Evolutionary conservation across 768 basidiomycete species (phyloP).

Genomic region (Lyophyllum semitale): DNA sequence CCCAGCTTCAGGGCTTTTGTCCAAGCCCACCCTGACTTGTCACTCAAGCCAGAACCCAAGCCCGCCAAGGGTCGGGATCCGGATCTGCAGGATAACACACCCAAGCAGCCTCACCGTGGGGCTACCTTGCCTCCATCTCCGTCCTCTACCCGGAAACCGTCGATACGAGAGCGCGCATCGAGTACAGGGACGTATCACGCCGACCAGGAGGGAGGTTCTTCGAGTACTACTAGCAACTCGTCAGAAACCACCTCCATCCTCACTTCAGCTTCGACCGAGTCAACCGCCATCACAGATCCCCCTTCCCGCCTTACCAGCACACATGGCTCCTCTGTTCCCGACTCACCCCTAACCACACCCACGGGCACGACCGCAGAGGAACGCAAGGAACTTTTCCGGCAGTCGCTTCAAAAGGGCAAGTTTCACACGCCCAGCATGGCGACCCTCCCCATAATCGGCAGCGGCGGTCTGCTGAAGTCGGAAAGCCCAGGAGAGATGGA

Average conservation of each 20-base stretch:
- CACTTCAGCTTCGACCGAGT: conserved; percentile 44
- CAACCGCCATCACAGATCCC: conserved; percentile 50
- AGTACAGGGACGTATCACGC: conserved; percentile 30
- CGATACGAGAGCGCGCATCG: conserved; percentile 32
- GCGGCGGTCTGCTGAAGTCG: conserved; percentile 20
- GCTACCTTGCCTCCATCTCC: conserved; percentile 36
- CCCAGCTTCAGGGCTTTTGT: conserved; percentile 91
- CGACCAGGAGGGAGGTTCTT: conserved; percentile 32
- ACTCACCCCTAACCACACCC: conserved; percentile 24
- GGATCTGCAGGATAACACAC: conserved; percentile 9
- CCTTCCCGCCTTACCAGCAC: conserved; percentile 44
- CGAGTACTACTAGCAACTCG: conserved; percentile 35
- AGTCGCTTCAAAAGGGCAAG: conserved; percentile 20
- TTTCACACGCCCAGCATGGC: conserved; percentile 32
- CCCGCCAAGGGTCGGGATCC: conserved; percentile 18
- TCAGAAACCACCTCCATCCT: conserved; percentile 50
- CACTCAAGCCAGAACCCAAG: conserved; percentile 46
- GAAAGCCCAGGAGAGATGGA: conserved; percentile 63
- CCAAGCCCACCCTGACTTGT: conserved; percentile 88
- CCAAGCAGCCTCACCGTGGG: conserved; percentile 29
- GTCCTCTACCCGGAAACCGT: conserved; percentile 23
- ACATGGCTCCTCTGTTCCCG: conserved; percentile 11
- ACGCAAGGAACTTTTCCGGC: conserved; percentile 18
- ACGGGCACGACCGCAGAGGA: conserved; percentile 24
- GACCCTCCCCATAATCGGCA: conserved; percentile 33